Base-by-base conservation (phyloP, 331 rosid species). In the Erythrophleum ivorense region DNA sequence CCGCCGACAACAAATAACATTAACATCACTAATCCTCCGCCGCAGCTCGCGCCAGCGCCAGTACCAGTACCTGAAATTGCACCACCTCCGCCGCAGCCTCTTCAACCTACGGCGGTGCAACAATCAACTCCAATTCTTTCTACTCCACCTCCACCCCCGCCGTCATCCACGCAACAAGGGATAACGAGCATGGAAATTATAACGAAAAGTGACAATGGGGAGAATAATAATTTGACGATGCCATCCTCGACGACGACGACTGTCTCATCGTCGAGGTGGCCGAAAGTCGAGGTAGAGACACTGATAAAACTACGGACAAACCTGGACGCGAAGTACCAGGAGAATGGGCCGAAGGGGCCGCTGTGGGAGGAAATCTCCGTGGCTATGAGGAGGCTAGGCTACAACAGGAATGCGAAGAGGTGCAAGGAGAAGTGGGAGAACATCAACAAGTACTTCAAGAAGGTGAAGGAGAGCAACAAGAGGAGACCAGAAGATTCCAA, bases 351-450 rank as follows among this genome's bases (percentile, higher is more conserved):
- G 15, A 96, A 96, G 69, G 99, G 99, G 13, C 94, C 97, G 1
- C 75, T 94, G 0, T 96, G 99, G 99, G 99, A 96, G 78, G 99
- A 96, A 82, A 94, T 96, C 54, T 96, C 99, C 7, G 40, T 53
- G 5, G 88, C 78, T 0, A 94, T 96, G 99, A 88, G 60, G 83
- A 88, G 79, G 73, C 63, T 91, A 3, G 99, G 99, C 3, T 92
- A 96, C 86, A 94, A 88, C 72, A 71, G 97, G 74, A 94, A 43
- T 60, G 3, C 99, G 0, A 96, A 94, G 54, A 89, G 99, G 78
- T 96, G 99, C 91, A 96, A 95, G 55, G 99, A 95, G 83, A 95
- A 95, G 80, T 95, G 99, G 99, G 99, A 95, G 88, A 95, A 95
- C 81, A 95, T 95, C 46, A 95, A 95, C 93, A 95, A 95, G 85